These are phyloP conservation scores for Curvularia spicifera DNA, from an alignment of 2,329 filamentous ascomycete species.

Conservation along the genomic window DNA sequence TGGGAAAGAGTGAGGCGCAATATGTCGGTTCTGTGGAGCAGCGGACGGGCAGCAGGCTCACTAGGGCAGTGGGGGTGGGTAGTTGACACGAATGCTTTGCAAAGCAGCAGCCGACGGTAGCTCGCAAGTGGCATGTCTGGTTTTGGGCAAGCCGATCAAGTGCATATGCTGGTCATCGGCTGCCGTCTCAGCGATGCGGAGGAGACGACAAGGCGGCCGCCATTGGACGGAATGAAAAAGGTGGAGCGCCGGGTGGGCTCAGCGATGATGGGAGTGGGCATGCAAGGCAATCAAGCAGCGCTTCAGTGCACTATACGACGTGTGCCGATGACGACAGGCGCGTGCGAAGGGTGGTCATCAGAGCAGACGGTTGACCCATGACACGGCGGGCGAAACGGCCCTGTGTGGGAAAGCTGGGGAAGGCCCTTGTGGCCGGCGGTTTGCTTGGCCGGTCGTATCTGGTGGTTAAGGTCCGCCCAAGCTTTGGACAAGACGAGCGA, in stretches of 20 bases:
- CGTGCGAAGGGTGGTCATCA: conserved; percentile 4
- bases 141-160: conserved; percentile 7
- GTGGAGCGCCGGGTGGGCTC: neutral
- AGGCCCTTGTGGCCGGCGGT: conserved; percentile 9
- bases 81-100: conserved; percentile 9
- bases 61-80: conserved; percentile 2
- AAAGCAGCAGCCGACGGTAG: conserved; percentile 10
- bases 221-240: conserved; percentile 1
- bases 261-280: neutral
- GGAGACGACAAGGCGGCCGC: conserved; percentile 18
- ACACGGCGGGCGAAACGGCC: conserved; percentile 3
- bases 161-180: conserved; percentile 11
- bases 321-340: conserved; percentile 16
- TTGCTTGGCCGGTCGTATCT: conserved; percentile 18
- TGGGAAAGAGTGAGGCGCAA: conserved; percentile 12
- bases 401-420: neutral
- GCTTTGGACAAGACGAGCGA: conserved; percentile 18
- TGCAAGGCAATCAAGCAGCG: conserved; percentile 5
- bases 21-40: conserved; percentile 6
- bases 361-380: conserved; percentile 2
- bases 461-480: conserved; percentile 21
- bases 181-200: conserved; percentile 10
- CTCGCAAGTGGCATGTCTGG: neutral
- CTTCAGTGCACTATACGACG: conserved; percentile 6
- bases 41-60: neutral